Percentiles rank a stretch among this genome's conserved stretches.
Conservation (phyloP, 1,284 basidiomycete genomes). For the Peniophora sp. region DNA sequence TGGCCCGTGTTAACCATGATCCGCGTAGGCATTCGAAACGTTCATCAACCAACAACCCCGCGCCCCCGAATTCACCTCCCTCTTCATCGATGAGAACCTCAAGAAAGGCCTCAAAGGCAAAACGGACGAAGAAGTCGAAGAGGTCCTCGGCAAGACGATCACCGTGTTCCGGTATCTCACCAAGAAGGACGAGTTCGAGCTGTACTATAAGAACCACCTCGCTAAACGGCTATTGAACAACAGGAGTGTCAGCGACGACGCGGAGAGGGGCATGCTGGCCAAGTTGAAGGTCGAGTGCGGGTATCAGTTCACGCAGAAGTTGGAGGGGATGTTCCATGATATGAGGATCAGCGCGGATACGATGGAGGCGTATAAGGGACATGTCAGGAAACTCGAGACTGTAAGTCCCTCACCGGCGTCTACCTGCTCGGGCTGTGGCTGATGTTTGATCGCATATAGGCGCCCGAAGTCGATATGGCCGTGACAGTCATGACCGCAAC, state of each 20-base stretch:
- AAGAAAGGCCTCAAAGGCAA: slow-evolving; percentile 96
- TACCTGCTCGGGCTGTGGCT: slow-evolving; percentile 3
- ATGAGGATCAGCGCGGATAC: slow-evolving; percentile 88
- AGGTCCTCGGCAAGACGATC: slow-evolving; percentile 89
- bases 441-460: slow-evolving; percentile 27
- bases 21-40: slow-evolving; percentile 75
- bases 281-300: slow-evolving; percentile 98
- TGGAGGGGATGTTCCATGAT: slow-evolving; percentile 99
- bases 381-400: slow-evolving; percentile 49
- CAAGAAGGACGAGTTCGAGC: slow-evolving; percentile 97
- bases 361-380: slow-evolving; percentile 66
- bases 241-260: slow-evolving; percentile 92
- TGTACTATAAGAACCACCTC: slow-evolving; percentile 96
- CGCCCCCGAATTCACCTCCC: slow-evolving; percentile 90
- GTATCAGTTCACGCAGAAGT: slow-evolving; percentile 94
- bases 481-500: slow-evolving; percentile 91
- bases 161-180: slow-evolving; percentile 90
- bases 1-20: slow-evolving; percentile 3
- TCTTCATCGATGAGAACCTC: slow-evolving; percentile 96
- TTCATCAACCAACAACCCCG: slow-evolving; percentile 90
- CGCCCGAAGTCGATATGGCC: slow-evolving; percentile 69
- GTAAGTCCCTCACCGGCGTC: slow-evolving; percentile 13
- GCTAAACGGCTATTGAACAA: slow-evolving; percentile 85
- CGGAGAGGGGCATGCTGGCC: slow-evolving; percentile 95
- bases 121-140: slow-evolving; percentile 89